Conservation (phyloP, 805 yeast species). For the Starmerella asiatica region DNA sequence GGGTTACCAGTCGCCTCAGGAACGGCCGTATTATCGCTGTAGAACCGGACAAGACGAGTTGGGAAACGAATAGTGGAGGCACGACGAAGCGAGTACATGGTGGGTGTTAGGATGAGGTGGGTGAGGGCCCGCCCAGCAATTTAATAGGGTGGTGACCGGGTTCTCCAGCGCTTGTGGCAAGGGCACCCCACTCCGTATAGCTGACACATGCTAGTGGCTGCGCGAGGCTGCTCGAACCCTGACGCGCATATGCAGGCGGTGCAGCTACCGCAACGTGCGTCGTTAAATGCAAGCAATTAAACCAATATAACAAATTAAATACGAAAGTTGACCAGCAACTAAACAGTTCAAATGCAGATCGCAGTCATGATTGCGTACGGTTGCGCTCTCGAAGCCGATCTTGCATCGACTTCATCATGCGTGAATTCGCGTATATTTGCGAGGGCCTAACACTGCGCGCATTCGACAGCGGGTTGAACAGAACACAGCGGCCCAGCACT, state of each 20-base stretch:
- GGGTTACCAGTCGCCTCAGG: constrained; percentile 25
- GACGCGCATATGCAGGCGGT: too few species aligned
- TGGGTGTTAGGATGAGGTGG: neutral
- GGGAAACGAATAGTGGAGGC: constrained; percentile 6
- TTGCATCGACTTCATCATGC: constrained; percentile 2
- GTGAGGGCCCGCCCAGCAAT: neutral
- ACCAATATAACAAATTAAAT: too few species aligned
- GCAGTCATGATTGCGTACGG: too few species aligned
- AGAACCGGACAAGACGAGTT: constrained; percentile 13
- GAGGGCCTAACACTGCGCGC: constrained; percentile 25
- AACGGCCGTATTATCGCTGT: constrained; percentile 10
- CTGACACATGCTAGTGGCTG: too few species aligned
- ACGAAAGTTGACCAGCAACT: too few species aligned
- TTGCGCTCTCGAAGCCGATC: constrained; percentile 1
- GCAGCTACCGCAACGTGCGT: too few species aligned
- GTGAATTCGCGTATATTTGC: constrained; percentile 10
- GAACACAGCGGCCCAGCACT: constrained; percentile 26
- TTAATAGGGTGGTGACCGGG: neutral
- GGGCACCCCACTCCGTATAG: too few species aligned
- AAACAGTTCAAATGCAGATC: too few species aligned
- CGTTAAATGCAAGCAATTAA: too few species aligned
- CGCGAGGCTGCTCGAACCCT: too few species aligned
- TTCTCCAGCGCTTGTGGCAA: too few species aligned
- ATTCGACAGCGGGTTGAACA: constrained; percentile 23
- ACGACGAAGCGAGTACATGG: constrained; percentile 15